phyloP scores from a whole-genome alignment of 805 yeast species.

The Peterozyma xylosa region DNA sequence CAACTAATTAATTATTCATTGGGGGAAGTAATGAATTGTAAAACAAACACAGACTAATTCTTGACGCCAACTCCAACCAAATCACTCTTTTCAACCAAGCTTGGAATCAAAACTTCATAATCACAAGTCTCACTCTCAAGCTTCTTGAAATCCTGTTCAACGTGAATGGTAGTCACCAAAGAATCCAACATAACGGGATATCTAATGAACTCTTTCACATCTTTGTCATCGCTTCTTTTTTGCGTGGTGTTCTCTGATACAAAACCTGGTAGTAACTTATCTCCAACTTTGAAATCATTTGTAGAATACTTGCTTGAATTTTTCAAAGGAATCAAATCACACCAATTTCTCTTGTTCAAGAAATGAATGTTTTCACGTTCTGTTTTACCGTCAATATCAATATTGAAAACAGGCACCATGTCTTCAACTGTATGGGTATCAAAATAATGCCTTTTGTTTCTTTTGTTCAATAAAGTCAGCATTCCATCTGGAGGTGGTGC shows the following conservation, averaged over 20 bases:
- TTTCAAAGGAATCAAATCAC: constrained; percentile 52
- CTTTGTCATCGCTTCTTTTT: constrained; percentile 5
- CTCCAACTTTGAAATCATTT: constrained; percentile 20
- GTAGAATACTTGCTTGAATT: constrained; percentile 19
- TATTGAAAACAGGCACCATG: constrained; percentile 61
- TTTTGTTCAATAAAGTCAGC: constrained; percentile 63
- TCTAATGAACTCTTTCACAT: constrained; percentile 18
- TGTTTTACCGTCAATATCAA: constrained; percentile 45
- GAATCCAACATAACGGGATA: constrained; percentile 54
- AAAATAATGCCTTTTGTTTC: constrained; percentile 65
- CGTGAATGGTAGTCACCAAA: constrained; percentile 62
- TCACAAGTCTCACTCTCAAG: constrained; percentile 45
- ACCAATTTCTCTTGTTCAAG: constrained; percentile 65
- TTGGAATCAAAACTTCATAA: constrained; percentile 70
- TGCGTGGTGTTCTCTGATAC: constrained; percentile 11
- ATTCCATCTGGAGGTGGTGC: constrained; percentile 89
- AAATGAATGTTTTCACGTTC: constrained; percentile 37
- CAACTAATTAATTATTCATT: too few species aligned
- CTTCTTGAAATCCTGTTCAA: constrained; percentile 53
- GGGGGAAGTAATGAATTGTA: neutral
- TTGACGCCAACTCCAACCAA: constrained; percentile 13
- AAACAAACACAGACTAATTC: neutral
- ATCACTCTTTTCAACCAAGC: constrained; percentile 26
- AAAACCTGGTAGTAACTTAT: constrained; percentile 36
- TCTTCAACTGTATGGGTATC: constrained; percentile 68